Percentiles rank a stretch among this genome's conserved stretches.
Conservation (phyloP, 352 stramenopile genomes). For the Pythium phragmitis region DNA sequence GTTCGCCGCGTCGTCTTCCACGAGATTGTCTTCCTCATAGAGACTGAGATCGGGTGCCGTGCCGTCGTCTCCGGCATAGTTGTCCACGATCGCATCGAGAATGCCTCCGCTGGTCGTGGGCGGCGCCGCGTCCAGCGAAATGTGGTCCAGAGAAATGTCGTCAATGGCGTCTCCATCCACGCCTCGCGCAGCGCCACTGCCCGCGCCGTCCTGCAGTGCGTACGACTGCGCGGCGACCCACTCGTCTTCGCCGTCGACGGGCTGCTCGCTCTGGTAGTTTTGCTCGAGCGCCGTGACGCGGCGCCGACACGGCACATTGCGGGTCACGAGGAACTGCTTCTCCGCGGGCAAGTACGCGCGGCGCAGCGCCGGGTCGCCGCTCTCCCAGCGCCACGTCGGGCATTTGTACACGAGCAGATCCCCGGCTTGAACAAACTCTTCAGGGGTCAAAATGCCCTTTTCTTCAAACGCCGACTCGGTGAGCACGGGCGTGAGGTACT, state of each 20-base stretch:
- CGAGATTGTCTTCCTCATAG: conserved; percentile 77
- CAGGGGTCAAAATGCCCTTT: conserved; percentile 94
- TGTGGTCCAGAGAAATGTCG: conserved; percentile 58
- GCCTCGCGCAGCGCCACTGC: conserved; percentile 3
- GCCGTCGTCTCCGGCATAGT: conserved; percentile 33
- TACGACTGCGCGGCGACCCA: conserved; percentile 91
- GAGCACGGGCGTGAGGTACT: conserved; percentile 89
- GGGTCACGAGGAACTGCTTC: conserved; percentile 89
- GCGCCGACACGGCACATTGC: conserved; percentile 87
- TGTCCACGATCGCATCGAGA: conserved; percentile 66
- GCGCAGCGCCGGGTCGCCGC: conserved; percentile 52
- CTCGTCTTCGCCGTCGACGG: conserved; percentile 84
- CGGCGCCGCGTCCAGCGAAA: conserved; percentile 42
- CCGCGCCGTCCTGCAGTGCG: conserved; percentile 31
- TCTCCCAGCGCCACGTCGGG: conserved; percentile 95
- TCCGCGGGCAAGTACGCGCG: conserved; percentile 73
- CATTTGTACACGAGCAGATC: conserved; percentile 97
- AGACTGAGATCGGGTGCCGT: conserved; percentile 51
- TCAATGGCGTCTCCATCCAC: conserved; percentile 21
- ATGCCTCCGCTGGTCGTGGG: conserved; percentile 33
- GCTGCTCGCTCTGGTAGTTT: conserved; percentile 67
- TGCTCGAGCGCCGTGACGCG: conserved; percentile 76
- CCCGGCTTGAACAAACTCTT: conserved; percentile 95
- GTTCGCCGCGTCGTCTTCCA: conserved; percentile 61
- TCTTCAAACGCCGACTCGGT: conserved; percentile 93